Conservation (phyloP, 73 alveolate species). For the Symbiodinium pilosum region DNA sequence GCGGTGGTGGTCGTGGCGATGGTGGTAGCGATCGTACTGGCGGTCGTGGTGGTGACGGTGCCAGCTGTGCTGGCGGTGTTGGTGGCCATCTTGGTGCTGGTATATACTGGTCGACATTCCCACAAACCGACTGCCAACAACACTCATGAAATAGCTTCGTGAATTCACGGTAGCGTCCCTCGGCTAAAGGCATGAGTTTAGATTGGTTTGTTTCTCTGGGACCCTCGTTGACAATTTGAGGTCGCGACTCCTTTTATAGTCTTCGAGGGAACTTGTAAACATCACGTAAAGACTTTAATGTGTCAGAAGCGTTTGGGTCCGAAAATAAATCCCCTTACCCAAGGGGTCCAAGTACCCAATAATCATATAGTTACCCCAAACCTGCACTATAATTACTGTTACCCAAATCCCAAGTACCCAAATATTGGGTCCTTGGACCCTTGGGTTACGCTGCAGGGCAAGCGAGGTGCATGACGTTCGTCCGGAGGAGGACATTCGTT, state of each 20-base stretch:
- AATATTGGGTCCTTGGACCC: neutral
- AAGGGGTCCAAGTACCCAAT: neutral
- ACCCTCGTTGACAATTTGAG: too few relatives aligned
- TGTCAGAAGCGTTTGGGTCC: neutral
- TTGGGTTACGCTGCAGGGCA: neutral
- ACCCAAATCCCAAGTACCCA: neutral
- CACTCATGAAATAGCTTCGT: too few relatives aligned
- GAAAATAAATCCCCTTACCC: too few relatives aligned
- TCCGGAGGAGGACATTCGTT: constrained; percentile 69
- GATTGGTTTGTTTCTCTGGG: too few relatives aligned
- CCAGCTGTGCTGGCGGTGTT: neutral
- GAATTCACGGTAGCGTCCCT: too few relatives aligned
- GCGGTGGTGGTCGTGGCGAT: neutral
- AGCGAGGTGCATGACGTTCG: constrained; percentile 55
- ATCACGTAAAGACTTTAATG: neutral
- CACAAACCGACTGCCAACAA: neutral
- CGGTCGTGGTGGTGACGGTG: neutral
- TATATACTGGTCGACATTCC: neutral
- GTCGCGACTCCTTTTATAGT: too few relatives aligned
- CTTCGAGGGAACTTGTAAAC: too few relatives aligned
- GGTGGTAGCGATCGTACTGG: neutral
- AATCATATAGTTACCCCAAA: too few relatives aligned
- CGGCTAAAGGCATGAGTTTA: too few relatives aligned
- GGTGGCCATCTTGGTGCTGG: neutral
- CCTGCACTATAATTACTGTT: too few relatives aligned